Evolutionary conservation across 305 asterid species (phyloP), one percentile per base, ranked within the genome.

Genomic region (Petunia hybrid): DNA sequence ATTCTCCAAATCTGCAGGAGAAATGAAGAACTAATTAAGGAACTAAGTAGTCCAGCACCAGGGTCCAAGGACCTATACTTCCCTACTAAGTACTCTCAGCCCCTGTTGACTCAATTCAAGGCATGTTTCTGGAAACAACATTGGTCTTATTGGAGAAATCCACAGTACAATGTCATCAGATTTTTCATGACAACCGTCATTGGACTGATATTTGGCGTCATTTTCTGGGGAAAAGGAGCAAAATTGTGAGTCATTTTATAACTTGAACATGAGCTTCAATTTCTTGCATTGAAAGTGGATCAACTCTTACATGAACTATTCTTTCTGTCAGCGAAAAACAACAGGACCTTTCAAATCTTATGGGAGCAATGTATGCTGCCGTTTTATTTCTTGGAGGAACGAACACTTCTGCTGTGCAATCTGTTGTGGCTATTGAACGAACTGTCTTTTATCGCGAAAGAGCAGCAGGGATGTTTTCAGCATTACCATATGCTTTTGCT

Each of bases 331-430:
- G 90, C 80, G 74, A 81, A 40, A 87, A 84, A 55, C 88, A 89
- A 51, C 90, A 89, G 83, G 90, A 89, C 83, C 68, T 89, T 59
- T 73, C 85, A 12, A 89, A 89, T 85, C 86, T 87, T 13, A 70
- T 89, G 4, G 91, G 91, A 64, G 91, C 91, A 22, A 89, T 87
- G 88, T 87, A 87, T 83, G 85, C 90, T 59, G 89, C 92, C 56
- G 88, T 87, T 84, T 51, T 89, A 84, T 89, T 89, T 81, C 90
- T 89, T 39, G 90, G 91, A 82, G 90, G 92, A 79, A 89, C 92
- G 73, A 89, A 87, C 69, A 85, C 89, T 51, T 84, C 85, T 14
- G 85, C 90, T 3, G 92, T 89, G 10, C 92, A 87, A 77, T 87
- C 90, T 36, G 90, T 89, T 13, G 92, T 89, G n/a, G 90, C 90